These are phyloP conservation scores for Apiospora phragmitis DNA, from an alignment of 2,329 filamentous ascomycete species.

Conservation along the genomic window DNA sequence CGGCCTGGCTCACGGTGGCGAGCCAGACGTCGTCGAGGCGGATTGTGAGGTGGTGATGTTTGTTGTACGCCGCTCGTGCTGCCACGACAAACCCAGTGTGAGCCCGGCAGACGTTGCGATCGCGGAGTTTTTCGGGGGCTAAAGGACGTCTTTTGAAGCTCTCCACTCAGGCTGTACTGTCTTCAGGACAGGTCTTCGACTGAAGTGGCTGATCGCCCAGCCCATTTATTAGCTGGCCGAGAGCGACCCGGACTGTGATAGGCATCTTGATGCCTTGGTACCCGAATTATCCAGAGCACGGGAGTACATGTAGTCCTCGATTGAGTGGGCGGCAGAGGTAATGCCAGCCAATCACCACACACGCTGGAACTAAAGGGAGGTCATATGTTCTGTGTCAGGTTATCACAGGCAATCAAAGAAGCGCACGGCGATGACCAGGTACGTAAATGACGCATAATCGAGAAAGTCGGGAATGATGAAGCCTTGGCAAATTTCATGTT, in stretches of 20 bases:
- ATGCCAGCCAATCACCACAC: not conserved
- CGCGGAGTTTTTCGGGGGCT: not conserved
- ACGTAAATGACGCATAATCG: too few relatives aligned
- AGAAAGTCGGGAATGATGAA: too few relatives aligned
- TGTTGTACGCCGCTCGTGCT: not conserved
- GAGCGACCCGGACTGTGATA: not conserved
- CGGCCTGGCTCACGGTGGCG: conserved; percentile 49
- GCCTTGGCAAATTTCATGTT: not conserved
- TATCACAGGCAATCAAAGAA: too few relatives aligned
- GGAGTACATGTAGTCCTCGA: not conserved
- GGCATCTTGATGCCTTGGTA: not conserved
- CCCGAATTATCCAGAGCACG: not conserved
- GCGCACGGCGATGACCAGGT: too few relatives aligned
- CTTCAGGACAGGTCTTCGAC: not conserved
- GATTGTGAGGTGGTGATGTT: not conserved
- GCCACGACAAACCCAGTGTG: not conserved
- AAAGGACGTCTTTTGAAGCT: not conserved
- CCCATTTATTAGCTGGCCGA: not conserved
- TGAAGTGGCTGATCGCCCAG: not conserved
- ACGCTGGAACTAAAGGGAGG: not conserved
- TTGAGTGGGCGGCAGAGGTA: not conserved
- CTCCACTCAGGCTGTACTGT: not conserved
- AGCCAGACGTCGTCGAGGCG: conserved; percentile 51
- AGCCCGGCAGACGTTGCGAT: not conserved
- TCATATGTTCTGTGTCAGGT: not conserved